These are phyloP conservation scores for Beauveria medogensis DNA, from an alignment of 2,329 filamentous ascomycete genomes.

Conservation along the genomic window DNA sequence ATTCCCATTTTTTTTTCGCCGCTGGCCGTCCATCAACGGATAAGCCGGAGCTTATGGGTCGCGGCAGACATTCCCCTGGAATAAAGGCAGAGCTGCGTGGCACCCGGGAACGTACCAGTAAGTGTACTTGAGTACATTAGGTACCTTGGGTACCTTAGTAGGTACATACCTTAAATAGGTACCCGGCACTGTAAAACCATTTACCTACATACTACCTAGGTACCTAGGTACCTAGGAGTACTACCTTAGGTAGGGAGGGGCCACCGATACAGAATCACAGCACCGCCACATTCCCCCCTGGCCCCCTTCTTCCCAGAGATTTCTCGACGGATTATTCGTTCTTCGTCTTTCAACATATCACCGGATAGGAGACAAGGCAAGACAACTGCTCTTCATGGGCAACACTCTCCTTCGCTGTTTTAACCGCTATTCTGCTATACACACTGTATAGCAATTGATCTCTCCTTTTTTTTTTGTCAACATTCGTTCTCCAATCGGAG, in stretches of 20 bases:
- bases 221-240: background rate
- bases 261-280: constrained; percentile 3
- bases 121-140: background rate
- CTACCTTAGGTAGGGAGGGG: no score
- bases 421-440: background rate
- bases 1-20: background rate
- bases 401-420: constrained; percentile 3
- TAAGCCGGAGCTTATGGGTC: constrained; percentile 6
- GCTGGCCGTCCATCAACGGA: background rate
- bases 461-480: constrained; percentile 19
- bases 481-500: constrained; percentile 1
- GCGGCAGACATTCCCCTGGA: background rate
- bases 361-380: constrained; percentile 8
- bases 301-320: constrained; percentile 9
- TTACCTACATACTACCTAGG: background rate
- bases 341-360: background rate
- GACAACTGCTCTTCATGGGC: constrained; percentile 9
- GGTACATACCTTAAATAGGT: no score
- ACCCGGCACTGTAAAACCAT: background rate
- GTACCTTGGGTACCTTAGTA: no score
- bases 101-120: background rate
- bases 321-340: background rate
- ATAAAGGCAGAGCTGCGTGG: background rate
- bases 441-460: background rate
- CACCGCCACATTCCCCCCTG: constrained; percentile 14